Evolutionary conservation across 768 basidiomycete species (phyloP).

Genomic region (Amanita polypyramis): DNA sequence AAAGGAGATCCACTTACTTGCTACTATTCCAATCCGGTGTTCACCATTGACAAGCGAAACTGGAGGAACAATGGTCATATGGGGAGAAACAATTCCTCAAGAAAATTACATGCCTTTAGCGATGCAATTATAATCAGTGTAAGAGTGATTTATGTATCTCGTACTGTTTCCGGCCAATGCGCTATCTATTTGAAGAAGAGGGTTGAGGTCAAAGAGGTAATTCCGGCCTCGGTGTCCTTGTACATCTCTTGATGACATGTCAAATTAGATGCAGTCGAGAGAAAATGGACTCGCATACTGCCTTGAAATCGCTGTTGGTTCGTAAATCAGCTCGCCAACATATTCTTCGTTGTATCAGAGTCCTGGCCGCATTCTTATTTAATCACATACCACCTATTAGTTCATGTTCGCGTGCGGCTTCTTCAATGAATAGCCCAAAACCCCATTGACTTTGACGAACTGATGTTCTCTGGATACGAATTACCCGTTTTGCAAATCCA

Average conservation of each 20-base stretch:
- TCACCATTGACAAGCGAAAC: slow-evolving; percentile 55
- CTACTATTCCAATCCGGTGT: slow-evolving; percentile 54
- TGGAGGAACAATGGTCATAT: background rate
- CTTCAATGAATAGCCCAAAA: slow-evolving; percentile 41
- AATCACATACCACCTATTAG: slow-evolving; percentile 33
- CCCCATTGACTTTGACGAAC: slow-evolving; percentile 38
- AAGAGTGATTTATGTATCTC: slow-evolving; percentile 58
- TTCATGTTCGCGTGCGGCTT: slow-evolving; percentile 32
- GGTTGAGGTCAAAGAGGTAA: slow-evolving; percentile 52
- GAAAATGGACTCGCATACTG: slow-evolving; percentile 26
- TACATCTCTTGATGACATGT: slow-evolving; percentile 19
- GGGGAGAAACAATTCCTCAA: background rate
- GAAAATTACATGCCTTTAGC: slow-evolving; percentile 28
- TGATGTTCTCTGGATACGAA: slow-evolving; percentile 24
- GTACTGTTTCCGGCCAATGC: slow-evolving; percentile 47
- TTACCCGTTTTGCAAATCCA: background rate
- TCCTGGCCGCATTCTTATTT: background rate
- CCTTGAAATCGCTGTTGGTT: slow-evolving; percentile 38
- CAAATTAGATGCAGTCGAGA: background rate
- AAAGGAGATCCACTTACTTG: slow-evolving; percentile 27
- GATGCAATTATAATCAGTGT: slow-evolving; percentile 30
- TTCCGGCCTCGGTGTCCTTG: slow-evolving; percentile 40
- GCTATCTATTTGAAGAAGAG: slow-evolving; percentile 39
- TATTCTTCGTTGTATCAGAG: background rate
- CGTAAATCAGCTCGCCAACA: background rate